A percentile compares a stretch with the other conserved stretches of the same genome.
Evolutionary conservation across 2,329 filamentous ascomycete species (phyloP).

Genomic region (Fusarium sp.): DNA sequence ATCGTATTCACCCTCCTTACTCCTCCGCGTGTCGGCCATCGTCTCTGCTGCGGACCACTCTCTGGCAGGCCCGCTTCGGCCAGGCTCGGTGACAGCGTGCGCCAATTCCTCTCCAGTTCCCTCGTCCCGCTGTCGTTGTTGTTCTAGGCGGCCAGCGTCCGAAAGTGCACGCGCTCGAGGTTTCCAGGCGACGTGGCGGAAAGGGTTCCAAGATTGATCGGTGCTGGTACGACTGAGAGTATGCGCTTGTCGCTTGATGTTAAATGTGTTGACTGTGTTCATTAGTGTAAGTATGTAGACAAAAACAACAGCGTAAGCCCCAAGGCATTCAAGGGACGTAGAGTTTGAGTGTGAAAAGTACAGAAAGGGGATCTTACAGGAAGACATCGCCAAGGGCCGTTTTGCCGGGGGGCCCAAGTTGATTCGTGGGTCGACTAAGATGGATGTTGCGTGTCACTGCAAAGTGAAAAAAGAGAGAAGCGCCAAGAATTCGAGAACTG

Average conservation of each 20-base stretch:
- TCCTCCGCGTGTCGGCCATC: slow-evolving; percentile 38
- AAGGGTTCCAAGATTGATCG: slow-evolving; percentile 61
- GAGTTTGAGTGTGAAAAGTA: slow-evolving; percentile 7
- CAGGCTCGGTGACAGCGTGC: slow-evolving; percentile 56
- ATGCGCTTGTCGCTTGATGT: slow-evolving; percentile 63
- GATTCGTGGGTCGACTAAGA: slow-evolving; percentile 19
- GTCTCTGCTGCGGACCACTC: slow-evolving; percentile 49
- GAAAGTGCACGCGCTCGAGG: slow-evolving; percentile 44
- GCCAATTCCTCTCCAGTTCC: slow-evolving; percentile 51
- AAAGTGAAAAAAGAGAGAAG: slow-evolving; percentile 5
- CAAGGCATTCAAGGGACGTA: background rate
- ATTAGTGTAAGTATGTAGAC: slow-evolving; percentile 12
- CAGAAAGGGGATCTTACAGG: slow-evolving; percentile 40
- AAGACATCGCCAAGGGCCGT: slow-evolving; percentile 44
- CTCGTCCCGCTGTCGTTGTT: slow-evolving; percentile 47
- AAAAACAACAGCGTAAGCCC: background rate
- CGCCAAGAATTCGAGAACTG: slow-evolving; percentile 34
- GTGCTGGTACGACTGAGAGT: slow-evolving; percentile 58
- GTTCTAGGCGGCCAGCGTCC: slow-evolving; percentile 55
- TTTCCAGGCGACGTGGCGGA: slow-evolving; percentile 60
- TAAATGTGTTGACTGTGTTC: slow-evolving; percentile 61
- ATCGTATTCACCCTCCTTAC: slow-evolving; percentile 31
- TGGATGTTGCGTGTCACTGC: slow-evolving; percentile 24
- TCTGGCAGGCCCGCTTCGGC: slow-evolving; percentile 41
- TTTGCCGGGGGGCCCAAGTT: slow-evolving; percentile 20